These are phyloP conservation scores for Lycium ferocissimum DNA, from an alignment of 257 asterid species.

Conservation along the genomic window DNA sequence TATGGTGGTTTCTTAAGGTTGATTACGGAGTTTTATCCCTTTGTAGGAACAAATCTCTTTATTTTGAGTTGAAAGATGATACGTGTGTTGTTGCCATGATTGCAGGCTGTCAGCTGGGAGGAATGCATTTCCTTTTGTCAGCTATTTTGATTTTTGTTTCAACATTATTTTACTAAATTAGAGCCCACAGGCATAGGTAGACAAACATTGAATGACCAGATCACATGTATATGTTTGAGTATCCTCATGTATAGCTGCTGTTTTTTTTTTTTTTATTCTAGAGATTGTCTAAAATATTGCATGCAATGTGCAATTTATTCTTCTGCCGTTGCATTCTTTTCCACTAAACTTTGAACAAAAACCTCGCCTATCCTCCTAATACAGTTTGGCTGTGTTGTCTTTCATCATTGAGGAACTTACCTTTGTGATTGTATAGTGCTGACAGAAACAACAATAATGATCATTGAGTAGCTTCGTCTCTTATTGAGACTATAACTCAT, in stretches of 20 bases:
- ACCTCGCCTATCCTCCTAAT: not conserved
- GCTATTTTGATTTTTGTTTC: conserved; percentile 67
- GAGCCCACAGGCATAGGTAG: conserved; percentile 34
- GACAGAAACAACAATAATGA: too few species aligned
- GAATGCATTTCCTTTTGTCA: conserved; percentile 52
- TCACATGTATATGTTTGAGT: conserved; percentile 33
- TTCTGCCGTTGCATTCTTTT: conserved; percentile 8
- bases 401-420: not conserved
- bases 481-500: too few species aligned
- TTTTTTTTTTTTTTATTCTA: not conserved
- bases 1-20: not conserved
- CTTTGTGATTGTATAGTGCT: not conserved
- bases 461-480: too few species aligned
- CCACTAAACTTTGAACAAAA: not conserved
- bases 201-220: conserved; percentile 6
- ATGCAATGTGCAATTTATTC: conserved; percentile 4
- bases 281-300: conserved; percentile 3
- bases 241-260: conserved; percentile 27
- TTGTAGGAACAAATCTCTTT: not conserved
- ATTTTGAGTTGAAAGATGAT: conserved; percentile 35
- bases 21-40: not conserved
- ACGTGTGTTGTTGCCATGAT: conserved; percentile 17
- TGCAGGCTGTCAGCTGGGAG: conserved; percentile 55
- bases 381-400: not conserved
- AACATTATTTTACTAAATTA: conserved; percentile 51